These are phyloP conservation scores for Oryza punctata DNA, from an alignment of 176 grass and related monocot species.

Conservation along the genomic window DNA sequence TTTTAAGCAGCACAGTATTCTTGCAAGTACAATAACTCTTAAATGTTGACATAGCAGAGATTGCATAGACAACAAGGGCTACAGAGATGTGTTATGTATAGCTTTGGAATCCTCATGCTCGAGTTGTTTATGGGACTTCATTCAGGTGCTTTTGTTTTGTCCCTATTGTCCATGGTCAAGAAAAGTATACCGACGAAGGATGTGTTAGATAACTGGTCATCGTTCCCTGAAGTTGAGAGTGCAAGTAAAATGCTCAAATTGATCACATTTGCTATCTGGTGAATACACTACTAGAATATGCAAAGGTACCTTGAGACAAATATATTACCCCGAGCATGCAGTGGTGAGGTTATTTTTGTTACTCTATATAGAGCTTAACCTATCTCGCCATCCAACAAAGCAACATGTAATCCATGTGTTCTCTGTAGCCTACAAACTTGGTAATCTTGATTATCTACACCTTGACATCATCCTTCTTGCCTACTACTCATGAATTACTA, in stretches of 20 bases:
- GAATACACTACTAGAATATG: not conserved
- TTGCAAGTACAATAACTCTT: not conserved
- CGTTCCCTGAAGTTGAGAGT: not conserved
- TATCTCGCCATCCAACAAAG: too few species aligned
- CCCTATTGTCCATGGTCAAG: not conserved
- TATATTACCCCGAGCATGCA: too few species aligned
- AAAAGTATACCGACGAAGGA: not conserved
- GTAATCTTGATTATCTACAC: too few species aligned
- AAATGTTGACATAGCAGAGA: not conserved
- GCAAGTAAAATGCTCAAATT: not conserved
- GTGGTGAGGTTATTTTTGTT: too few species aligned
- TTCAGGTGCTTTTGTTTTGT: not conserved
- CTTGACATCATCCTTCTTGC: too few species aligned
- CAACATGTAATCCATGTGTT: too few species aligned
- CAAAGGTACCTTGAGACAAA: too few species aligned
- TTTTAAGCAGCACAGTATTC: too few species aligned
- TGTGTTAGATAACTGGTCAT: not conserved
- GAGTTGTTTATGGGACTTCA: not conserved
- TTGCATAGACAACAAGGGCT: not conserved
- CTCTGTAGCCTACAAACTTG: too few species aligned
- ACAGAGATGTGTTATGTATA: not conserved
- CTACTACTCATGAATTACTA: too few species aligned
- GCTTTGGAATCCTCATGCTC: not conserved
- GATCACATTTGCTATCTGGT: not conserved
- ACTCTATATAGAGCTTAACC: too few species aligned